phyloP scores from a whole-genome alignment of 352 stramenopile species.

The Pythium biforme region DNA sequence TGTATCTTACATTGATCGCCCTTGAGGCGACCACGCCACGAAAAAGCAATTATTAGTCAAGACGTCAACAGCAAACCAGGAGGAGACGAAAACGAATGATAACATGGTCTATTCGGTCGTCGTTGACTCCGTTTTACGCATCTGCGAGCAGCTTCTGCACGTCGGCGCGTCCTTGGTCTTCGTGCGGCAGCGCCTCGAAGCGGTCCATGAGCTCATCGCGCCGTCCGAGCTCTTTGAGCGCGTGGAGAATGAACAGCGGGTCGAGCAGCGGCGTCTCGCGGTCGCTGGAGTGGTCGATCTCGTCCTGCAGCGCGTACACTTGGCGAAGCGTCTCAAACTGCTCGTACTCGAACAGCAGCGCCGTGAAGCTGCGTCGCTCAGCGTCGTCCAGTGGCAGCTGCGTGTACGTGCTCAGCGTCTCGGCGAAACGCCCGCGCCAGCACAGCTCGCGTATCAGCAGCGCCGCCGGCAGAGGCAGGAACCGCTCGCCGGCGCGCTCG shows the following conservation, averaged over 20 bases:
- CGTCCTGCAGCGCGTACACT: conserved; percentile 47
- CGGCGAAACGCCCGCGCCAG: conserved; percentile 50
- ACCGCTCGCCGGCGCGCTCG: conserved; percentile 6
- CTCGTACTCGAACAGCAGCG: conserved; percentile 48
- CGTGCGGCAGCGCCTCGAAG: conserved; percentile 44
- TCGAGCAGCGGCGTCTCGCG: conserved; percentile 35
- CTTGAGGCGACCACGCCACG: too few relatives aligned
- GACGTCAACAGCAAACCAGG: too few relatives aligned
- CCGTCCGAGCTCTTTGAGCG: conserved; percentile 44
- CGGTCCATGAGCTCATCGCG: conserved; percentile 44
- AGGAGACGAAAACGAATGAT: too few relatives aligned
- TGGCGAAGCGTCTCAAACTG: conserved; percentile 48
- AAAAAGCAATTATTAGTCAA: too few relatives aligned
- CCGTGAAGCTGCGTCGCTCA: conserved; percentile 33
- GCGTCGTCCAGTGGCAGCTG: conserved; percentile 35
- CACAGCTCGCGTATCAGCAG: conserved; percentile 51
- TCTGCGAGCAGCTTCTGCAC: conserved; percentile 43
- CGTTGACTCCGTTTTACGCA: conserved; percentile 1
- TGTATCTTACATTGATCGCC: too few relatives aligned
- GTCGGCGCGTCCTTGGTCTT: conserved; percentile 47
- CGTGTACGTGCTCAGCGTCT: conserved; percentile 53
- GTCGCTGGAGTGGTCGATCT: conserved; percentile 15
- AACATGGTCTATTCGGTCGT: background rate
- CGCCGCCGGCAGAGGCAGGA: conserved; percentile 28
- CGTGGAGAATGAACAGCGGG: conserved; percentile 41